Conservation (phyloP, 306 rosid genomes). For the Gynostemma pentaphyllum region DNA sequence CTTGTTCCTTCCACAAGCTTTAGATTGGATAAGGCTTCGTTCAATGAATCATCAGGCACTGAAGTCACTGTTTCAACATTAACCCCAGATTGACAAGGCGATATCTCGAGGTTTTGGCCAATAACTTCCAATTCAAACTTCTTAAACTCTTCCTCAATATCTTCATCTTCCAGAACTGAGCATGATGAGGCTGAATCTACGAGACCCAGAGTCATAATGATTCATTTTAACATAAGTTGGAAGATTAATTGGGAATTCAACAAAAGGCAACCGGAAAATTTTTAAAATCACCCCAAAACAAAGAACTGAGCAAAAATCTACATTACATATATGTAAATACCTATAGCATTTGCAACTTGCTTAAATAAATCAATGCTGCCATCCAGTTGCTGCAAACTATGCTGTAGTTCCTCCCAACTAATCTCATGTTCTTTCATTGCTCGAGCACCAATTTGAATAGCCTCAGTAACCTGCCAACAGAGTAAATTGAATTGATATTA, state of each 20-base stretch:
- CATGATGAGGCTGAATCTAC: slow-evolving; percentile 41
- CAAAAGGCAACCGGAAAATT: not conserved
- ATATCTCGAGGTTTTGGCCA: slow-evolving; percentile 17
- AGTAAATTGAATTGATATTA: not conserved
- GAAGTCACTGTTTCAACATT: slow-evolving; percentile 11
- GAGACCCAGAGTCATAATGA: slow-evolving; percentile 12
- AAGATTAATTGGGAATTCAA: not conserved
- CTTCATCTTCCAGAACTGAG: slow-evolving; percentile 46
- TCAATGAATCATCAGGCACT: slow-evolving; percentile 32
- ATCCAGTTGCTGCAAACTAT: slow-evolving; percentile 60
- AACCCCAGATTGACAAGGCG: slow-evolving; percentile 10
- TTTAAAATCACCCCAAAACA: not conserved
- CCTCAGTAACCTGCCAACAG: slow-evolving; percentile 71
- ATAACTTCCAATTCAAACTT: slow-evolving; percentile 49
- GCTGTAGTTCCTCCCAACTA: slow-evolving; percentile 59
- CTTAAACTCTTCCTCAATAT: slow-evolving; percentile 68
- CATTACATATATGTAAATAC: slow-evolving; percentile 19
- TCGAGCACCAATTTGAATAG: slow-evolving; percentile 72
- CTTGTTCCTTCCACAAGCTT: slow-evolving; percentile 28
- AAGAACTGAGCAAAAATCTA: not conserved
- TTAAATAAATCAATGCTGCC: slow-evolving; percentile 67
- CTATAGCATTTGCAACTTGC: slow-evolving; percentile 61
- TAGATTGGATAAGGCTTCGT: slow-evolving; percentile 46
- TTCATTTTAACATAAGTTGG: not conserved
- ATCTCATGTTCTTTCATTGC: slow-evolving; percentile 65